Evolutionary conservation across 495 filamentous ascomycete species (phyloP), one percentile per base, ranked within the genome.

Genomic region (Annulohypoxylon maeteangense): DNA sequence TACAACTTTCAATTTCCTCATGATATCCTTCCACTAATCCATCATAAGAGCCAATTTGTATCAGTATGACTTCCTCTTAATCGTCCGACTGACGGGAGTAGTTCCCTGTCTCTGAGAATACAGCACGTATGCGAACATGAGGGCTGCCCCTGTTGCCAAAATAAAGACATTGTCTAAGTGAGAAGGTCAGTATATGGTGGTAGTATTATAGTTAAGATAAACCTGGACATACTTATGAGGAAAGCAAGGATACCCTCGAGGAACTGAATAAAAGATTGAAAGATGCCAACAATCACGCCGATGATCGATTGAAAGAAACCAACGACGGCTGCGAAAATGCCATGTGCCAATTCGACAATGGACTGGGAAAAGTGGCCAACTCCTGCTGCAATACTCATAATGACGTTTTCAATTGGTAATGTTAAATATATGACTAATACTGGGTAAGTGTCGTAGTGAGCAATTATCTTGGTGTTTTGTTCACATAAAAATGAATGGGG

Each of bases 121-220:
- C 8, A 79, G 62, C 36, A 79, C 57, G 34, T 81, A 84, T 11
- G 74, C 71, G 22, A 85, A 75, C 65, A 87, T 80, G 10, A 64
- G 79, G 14, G 82, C 81, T 5, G 85, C 76, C 4, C 84, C 36
- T 42, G 82, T 83, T 16, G 79, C 81, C 34, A 89, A 77, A 58
- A 89, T 80, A 36, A 86, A 74, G 69, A 87, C 78, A 67, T 87
- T 88, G 72, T 78, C 82, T 84, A 42, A 7, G 11, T 84, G 36
- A 7, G 11, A 14, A 27, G 4, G 10, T 71, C 56, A 66, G 67
- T 1, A 56, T 57, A 7, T 11, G 31, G 18, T 12, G 56, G 29
- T 38, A 31, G 12, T 8, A 57, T 11, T 56, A 54, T 32, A 12
- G 38, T 10, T 12, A 53, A 20, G n/a, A 23, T 31, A 22, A 18